Evolutionary conservation across 352 stramenopile species (phyloP).

Genomic region (Phytophthora pini): DNA sequence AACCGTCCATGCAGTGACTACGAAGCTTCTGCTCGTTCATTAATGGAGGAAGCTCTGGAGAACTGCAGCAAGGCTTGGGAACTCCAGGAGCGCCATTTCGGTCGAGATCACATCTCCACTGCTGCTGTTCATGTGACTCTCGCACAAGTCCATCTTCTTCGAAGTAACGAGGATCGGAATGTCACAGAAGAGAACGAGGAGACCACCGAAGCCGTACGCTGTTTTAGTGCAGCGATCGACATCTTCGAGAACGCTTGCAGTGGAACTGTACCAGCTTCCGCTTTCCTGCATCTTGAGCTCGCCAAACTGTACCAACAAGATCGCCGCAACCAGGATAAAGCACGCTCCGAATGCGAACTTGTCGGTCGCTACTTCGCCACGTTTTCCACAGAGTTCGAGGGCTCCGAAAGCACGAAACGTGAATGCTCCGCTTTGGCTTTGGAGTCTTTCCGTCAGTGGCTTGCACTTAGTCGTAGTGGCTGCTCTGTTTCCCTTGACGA

Average conservation of each 20-base stretch:
- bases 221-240: slow-evolving; percentile 54
- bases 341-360: slow-evolving; percentile 36
- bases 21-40: slow-evolving; percentile 29
- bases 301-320: slow-evolving; percentile 60
- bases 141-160: slow-evolving; percentile 59
- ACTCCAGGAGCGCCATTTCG: slow-evolving; percentile 55
- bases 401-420: slow-evolving; percentile 56
- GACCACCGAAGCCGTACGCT: slow-evolving; percentile 43
- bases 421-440: slow-evolving; percentile 68
- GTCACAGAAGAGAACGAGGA: slow-evolving; percentile 32
- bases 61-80: slow-evolving; percentile 70
- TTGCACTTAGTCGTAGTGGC: slow-evolving; percentile 22
- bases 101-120: slow-evolving; percentile 61
- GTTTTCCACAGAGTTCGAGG: slow-evolving; percentile 62
- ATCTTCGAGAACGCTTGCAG: slow-evolving; percentile 68
- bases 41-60: slow-evolving; percentile 73
- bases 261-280: slow-evolving; percentile 59
- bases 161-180: slow-evolving; percentile 11
- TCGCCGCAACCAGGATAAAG: slow-evolving; percentile 11
- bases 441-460: slow-evolving; percentile 62
- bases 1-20: slow-evolving; percentile 13
- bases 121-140: slow-evolving; percentile 58
- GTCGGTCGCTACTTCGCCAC: slow-evolving; percentile 67
- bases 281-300: slow-evolving; percentile 66
- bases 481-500: slow-evolving; percentile 39